Evolutionary conservation across 495 filamentous ascomycete genomes (phyloP), one percentile per base, ranked within the genome.

Genomic region (Choiromyces venosus): DNA sequence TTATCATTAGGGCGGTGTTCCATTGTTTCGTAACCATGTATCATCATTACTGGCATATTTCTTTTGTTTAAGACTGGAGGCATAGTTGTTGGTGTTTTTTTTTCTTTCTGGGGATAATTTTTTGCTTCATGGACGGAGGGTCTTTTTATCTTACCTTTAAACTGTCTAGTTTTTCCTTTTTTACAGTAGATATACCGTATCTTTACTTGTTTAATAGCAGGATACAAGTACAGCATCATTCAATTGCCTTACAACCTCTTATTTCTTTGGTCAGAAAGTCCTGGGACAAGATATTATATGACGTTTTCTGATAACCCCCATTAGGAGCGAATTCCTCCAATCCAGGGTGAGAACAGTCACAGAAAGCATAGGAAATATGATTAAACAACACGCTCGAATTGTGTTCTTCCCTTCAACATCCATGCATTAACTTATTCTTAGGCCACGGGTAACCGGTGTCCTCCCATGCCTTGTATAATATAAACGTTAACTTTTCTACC

Each of bases 371-470:
- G 6, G 3, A 61, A 12, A 2, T 12, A 61, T 33, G 12, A 16
- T 14, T 61, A 61, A 16, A 61, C 25, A 61, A 33, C 1, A 12
- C 10, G 12, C 44, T n/a, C 25, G 25, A 29, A 33, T 33, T 61
- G 52, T 14, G 3, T 10, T 2, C 1, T n/a, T 33, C 25, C 18
- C 52, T 33, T 75, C 4, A 77, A 36, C 87, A 88, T 19, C 80
- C 83, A 79, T 87, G 71, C 39, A 87, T 82, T 6, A 87, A 78
- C 16, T 82, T 76, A 69, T 88, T 88, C 71, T 78, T 84, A 37
- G 87, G 87, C 86, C 85, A 86, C 10, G 70, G 46, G 71, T 85
- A 86, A 44, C 76, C 76, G 0, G 86, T 84, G 69, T 85, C 82
- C 52, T 83, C 83, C 88, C 88, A 89, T 25, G 76, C 65, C 42